phyloP scores from a whole-genome alignment of 2,329 filamentous ascomycete genomes.

The Diaporthe caulivora region DNA sequence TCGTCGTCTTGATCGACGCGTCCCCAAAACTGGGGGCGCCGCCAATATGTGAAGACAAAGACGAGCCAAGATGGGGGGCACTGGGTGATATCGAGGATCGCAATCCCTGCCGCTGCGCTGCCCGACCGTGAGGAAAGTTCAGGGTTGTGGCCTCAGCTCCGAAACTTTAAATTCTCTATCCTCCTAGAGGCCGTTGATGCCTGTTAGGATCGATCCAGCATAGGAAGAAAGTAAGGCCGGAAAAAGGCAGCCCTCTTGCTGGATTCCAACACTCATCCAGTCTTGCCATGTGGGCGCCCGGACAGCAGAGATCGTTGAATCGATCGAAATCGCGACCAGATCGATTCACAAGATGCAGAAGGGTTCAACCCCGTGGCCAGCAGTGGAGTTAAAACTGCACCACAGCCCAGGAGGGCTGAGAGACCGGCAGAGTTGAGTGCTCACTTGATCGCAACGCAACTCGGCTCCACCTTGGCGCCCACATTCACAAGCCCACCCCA shows the following conservation, averaged over 20 bases:
- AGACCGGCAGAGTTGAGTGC: constrained; percentile 1
- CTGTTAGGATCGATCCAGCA: not conserved
- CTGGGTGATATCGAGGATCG: constrained; percentile 2
- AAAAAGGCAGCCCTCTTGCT: not conserved
- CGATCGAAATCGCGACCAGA: constrained; percentile 1
- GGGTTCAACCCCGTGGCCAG: constrained; percentile 10
- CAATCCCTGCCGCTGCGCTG: constrained; percentile 2
- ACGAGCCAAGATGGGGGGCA: not conserved
- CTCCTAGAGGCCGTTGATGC: not conserved
- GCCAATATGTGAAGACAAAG: not conserved
- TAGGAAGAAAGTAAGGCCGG: not conserved
- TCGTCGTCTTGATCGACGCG: constrained; percentile 16
- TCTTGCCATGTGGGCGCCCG: not conserved
- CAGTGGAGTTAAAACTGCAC: not conserved
- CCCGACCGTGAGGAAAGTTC: constrained; percentile 28
- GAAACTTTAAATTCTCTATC: constrained; percentile 16
- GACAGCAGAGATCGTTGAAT: not conserved
- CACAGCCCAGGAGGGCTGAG: constrained; percentile 21
- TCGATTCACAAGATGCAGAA: not conserved
- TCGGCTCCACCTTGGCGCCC: not conserved
- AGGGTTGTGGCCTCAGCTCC: not conserved
- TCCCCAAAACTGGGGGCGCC: not conserved
- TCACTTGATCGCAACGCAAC: constrained; percentile 12
- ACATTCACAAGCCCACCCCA: not conserved
- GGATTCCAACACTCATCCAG: not conserved